These are phyloP conservation scores for Phytomonas sp. DNA, from an alignment of 208 protist genomes.

Conservation along the genomic window DNA sequence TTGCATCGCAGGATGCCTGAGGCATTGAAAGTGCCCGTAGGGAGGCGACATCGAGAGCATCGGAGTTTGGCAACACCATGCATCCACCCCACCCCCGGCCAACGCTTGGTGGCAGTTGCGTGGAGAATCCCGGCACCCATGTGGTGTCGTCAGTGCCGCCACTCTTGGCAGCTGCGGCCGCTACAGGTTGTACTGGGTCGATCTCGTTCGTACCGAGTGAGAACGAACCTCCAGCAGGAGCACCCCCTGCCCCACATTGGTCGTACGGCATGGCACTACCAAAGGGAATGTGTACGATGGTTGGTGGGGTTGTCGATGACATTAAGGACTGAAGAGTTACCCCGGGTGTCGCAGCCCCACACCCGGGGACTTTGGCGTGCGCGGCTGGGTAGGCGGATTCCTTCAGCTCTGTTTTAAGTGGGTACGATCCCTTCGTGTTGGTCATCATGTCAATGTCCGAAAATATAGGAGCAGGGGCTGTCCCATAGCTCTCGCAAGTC, in stretches of 20 bases:
- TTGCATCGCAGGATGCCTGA: not conserved
- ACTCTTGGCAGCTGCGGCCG: not conserved
- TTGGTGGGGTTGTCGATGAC: slow-evolving; percentile 14
- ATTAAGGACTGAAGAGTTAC: slow-evolving; percentile 13
- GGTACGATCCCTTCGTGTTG: not conserved
- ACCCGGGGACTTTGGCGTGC: not conserved
- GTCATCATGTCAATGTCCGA: not conserved
- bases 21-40: not conserved
- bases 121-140: not conserved
- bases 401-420: not conserved
- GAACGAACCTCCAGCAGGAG: not conserved
- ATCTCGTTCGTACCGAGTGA: not conserved
- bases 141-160: not conserved
- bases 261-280: not conserved
- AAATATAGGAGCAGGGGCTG: not conserved
- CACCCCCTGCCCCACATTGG: not conserved
- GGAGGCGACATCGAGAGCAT: not conserved
- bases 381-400: not conserved
- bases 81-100: not conserved
- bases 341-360: too few relatives aligned
- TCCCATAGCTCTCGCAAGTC: too few relatives aligned
- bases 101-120: not conserved
- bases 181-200: not conserved
- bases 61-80: not conserved
- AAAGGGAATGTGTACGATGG: slow-evolving; percentile 24